Evolutionary conservation across 805 yeast genomes (phyloP).

Genomic region (Limtongozyma cylindracea): DNA sequence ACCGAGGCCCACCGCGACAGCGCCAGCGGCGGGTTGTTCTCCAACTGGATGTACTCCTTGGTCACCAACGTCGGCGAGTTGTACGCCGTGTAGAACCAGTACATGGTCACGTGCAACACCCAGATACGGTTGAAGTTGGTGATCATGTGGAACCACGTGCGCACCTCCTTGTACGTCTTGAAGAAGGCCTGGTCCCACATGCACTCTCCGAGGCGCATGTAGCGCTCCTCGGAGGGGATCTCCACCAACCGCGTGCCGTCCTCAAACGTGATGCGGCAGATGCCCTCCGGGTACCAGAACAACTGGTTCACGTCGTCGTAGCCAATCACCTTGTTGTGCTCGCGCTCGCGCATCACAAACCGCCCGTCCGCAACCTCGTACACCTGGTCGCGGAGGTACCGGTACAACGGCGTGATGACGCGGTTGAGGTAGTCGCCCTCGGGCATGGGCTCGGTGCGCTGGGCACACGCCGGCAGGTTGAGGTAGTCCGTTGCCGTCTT

Average conservation of each 20-base stretch:
- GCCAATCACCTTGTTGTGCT: conserved; percentile 62
- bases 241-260: conserved; percentile 88
- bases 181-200: conserved; percentile 81
- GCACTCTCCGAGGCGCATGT: conserved; percentile 70
- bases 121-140: conserved; percentile 96
- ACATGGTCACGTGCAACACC: conserved; percentile 75
- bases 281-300: conserved; percentile 99
- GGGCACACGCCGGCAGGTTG: conserved; percentile 75
- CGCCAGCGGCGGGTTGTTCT: conserved; percentile 68
- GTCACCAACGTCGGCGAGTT: conserved; percentile 86
- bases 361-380: conserved; percentile 65
- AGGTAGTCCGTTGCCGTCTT: conserved; percentile 87
- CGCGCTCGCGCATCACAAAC: conserved; percentile 65
- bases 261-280: conserved; percentile 70
- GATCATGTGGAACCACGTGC: conserved; percentile 92
- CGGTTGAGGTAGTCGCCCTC: conserved; percentile 84
- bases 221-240: conserved; percentile 76
- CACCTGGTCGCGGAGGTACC: conserved; percentile 57
- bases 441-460: conserved; percentile 59
- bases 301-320: conserved; percentile 97
- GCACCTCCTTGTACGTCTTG: conserved; percentile 85
- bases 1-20: conserved; percentile 85
- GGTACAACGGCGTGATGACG: conserved; percentile 75
- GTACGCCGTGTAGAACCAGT: conserved; percentile 90
- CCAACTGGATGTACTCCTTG: conserved; percentile 56